Percentiles rank a stretch among this genome's conserved stretches.
phyloP scores from a whole-genome alignment of 1,284 basidiomycete species.

The Mixia osmundae region DNA sequence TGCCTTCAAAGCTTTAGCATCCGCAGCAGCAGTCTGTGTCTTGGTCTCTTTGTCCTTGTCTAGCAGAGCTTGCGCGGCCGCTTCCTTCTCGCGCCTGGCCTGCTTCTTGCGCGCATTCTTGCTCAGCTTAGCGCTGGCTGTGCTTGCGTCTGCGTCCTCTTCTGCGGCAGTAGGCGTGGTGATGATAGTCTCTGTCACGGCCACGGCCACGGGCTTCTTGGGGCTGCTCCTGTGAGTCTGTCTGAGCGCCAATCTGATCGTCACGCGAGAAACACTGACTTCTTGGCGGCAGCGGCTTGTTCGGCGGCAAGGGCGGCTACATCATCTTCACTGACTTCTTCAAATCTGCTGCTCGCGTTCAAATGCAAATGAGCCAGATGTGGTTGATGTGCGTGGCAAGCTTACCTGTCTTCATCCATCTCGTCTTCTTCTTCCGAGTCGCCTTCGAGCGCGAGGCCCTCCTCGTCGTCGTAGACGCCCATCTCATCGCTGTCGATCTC shows the following conservation, averaged over 20 bases:
- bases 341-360: slow-evolving; percentile 33
- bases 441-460: slow-evolving; percentile 12
- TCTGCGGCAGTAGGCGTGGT: too few relatives aligned
- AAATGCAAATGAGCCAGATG: neutral
- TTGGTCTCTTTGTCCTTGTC: slow-evolving; percentile 26
- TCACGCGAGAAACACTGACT: neutral
- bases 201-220: neutral
- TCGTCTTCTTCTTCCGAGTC: slow-evolving; percentile 13
- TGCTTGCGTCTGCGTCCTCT: too few relatives aligned
- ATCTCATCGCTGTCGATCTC: slow-evolving; percentile 7
- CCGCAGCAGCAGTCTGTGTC: slow-evolving; percentile 27
- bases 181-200: neutral
- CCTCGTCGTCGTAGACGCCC: slow-evolving; percentile 11
- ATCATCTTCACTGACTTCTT: slow-evolving; percentile 28
- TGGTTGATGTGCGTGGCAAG: neutral
- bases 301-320: too few relatives aligned
- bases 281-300: slow-evolving; percentile 1
- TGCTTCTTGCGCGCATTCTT: slow-evolving; percentile 23
- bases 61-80: slow-evolving; percentile 7
- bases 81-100: slow-evolving; percentile 44
- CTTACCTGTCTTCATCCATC: slow-evolving; percentile 6
- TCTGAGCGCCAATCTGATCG: neutral
- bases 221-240: slow-evolving; percentile 19
- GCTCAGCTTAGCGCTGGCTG: slow-evolving; percentile 15
- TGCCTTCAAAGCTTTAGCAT: slow-evolving; percentile 12